A percentile compares a stretch with the other conserved stretches of the same genome.
Evolutionary conservation across 2,329 filamentous ascomycete genomes (phyloP).

Genomic region (Aspergillus thermomutatus): DNA sequence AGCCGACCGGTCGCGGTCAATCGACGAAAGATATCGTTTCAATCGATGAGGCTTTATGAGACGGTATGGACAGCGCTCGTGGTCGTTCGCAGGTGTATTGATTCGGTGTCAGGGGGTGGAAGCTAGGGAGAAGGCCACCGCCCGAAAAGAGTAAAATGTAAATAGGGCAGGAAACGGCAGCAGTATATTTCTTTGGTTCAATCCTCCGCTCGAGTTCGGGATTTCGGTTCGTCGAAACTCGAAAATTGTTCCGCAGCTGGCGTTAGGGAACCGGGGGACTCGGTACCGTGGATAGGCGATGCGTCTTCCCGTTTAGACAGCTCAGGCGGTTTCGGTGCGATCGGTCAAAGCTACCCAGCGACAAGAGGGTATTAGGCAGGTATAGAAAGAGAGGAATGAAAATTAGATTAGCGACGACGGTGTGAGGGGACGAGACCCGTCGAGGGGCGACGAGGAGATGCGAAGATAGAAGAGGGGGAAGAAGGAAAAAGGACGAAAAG

Average conservation of each 20-base stretch:
- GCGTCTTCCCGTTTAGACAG: background rate
- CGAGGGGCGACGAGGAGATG: conserved; percentile 1
- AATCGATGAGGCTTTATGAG: background rate
- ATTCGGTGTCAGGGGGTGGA: background rate
- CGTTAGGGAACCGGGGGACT: conserved; percentile 10
- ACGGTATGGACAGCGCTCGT: background rate
- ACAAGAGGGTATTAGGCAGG: background rate
- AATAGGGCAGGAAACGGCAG: conserved; percentile 22
- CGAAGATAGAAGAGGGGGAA: conserved; percentile 2
- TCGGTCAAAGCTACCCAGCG: background rate
- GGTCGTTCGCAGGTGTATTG: background rate
- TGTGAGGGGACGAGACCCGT: background rate
- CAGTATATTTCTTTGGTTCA: background rate
- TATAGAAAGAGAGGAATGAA: background rate
- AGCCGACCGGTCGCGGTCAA: background rate
- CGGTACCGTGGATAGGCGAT: conserved; percentile 19
- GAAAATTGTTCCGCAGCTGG: conserved; percentile 17
- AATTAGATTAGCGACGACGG: background rate
- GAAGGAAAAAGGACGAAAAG: conserved; percentile 6
- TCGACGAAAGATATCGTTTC: background rate
- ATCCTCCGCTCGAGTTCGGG: conserved; percentile 6
- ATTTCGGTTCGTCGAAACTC: conserved; percentile 13
- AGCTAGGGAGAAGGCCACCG: background rate
- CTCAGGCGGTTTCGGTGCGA: background rate
- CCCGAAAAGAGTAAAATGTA: conserved; percentile 34